Base-by-base conservation (phyloP, 495 filamentous ascomycete species). In the Geopyxis carbonaria region DNA sequence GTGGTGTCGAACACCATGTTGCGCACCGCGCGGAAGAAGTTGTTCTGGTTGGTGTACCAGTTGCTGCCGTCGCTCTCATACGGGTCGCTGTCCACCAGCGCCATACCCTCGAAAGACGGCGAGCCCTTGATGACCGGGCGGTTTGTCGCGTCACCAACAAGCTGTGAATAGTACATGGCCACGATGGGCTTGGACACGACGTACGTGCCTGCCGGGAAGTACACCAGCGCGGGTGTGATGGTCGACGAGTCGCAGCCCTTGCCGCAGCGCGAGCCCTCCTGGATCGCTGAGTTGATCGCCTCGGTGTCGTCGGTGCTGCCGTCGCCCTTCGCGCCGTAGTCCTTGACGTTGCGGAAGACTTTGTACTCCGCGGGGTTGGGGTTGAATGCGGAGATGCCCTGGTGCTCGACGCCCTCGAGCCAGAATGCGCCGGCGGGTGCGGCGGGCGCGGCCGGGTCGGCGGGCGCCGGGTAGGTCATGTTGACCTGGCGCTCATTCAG, bases 1-100 rank as follows among this genome's bases (percentile, higher is more conserved):
- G 71, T 84, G 31, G 86, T 59, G 56, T 97, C 89, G 57, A 97
- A 77, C 51, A 84, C 68, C 49, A 97, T 80, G 64, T 97, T 95
- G 58, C 91, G 82, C 47, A 97, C 65, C 50, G 91, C 80, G 31
- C 89, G 84, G 70, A 84, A 95, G 68, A 97, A 97, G 65, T 97
- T 94, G 73, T 95, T 97, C 61, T 93, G 78, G 59, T 93, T 92
- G 47, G 77, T 83, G 61, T 76, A 93, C 73, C 76, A 80, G 55
- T 79, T 77, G 42, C 47, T 55, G 16, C 72, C 76, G 11, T 56
- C 50, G 21, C 68, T 50, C 18, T 63, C 59, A 54, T 97, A 95
- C 0, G 86, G 86, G 47, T 97, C 79, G 6, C 82, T 64, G 50
- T 94, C 86, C 50, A 97, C 83, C 16, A 97, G 67, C 14, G 75